These are phyloP conservation scores for Penicillium verrucosum DNA, from an alignment of 2,329 filamentous ascomycete species.

Conservation along the genomic window DNA sequence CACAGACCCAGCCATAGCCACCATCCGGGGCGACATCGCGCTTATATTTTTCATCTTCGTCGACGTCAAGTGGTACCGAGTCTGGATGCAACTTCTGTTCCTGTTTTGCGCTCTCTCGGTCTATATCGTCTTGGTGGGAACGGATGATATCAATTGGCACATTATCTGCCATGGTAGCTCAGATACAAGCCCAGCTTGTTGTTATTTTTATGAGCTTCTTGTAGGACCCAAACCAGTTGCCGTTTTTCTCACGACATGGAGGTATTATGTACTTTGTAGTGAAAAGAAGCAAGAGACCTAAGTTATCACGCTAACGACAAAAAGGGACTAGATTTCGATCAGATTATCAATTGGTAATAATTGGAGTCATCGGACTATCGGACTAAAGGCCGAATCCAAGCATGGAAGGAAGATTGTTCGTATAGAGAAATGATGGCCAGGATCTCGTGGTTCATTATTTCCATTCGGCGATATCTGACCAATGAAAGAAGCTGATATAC, in stretches of 20 bases:
- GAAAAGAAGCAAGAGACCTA: neutral
- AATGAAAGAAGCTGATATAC: constrained; percentile 7
- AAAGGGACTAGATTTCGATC: neutral
- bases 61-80: constrained; percentile 7
- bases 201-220: neutral
- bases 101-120: constrained; percentile 5
- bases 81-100: constrained; percentile 11
- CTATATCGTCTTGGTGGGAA: constrained; percentile 17
- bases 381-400: constrained; percentile 13
- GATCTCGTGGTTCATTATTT: neutral
- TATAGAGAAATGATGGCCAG: constrained; percentile 6
- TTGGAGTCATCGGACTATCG: constrained; percentile 8
- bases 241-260: constrained; percentile 16
- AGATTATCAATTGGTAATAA: neutral
- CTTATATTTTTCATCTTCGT: constrained; percentile 30
- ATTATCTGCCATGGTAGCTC: constrained; percentile 31
- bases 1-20: constrained; percentile 62
- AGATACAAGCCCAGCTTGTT: neutral
- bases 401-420: neutral
- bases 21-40: constrained; percentile 49
- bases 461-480: constrained; percentile 12
- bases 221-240: constrained; percentile 1
- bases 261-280: neutral
- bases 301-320: neutral
- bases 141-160: constrained; percentile 31